Percentiles rank a stretch among this genome's conserved stretches.
Conservation (phyloP, 2,329 filamentous ascomycete species). For the Cladosporium sphaerospermum region DNA sequence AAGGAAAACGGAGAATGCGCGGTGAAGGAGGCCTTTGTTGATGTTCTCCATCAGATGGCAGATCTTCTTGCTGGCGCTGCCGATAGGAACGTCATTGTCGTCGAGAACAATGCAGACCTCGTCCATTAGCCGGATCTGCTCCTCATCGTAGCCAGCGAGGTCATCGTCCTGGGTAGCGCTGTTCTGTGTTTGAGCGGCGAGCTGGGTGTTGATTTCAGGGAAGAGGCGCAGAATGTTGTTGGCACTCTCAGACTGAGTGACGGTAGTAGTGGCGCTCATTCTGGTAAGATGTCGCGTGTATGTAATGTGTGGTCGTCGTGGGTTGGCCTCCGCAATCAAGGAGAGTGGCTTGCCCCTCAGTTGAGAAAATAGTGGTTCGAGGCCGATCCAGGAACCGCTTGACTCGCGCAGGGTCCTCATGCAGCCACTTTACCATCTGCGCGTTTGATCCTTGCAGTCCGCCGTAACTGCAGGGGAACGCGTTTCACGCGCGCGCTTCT, state of each 20-base stretch:
- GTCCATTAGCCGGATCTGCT: constrained; percentile 97
- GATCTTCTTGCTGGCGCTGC: constrained; percentile 94
- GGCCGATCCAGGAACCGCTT: constrained; percentile 1
- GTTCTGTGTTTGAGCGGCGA: constrained; percentile 49
- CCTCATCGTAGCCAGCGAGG: constrained; percentile 87
- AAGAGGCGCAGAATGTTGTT: constrained; percentile 83
- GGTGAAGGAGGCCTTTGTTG: constrained; percentile 88
- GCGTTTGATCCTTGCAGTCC: not conserved
- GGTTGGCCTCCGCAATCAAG: constrained; percentile 2
- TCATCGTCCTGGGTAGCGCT: constrained; percentile 57
- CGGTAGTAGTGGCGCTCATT: constrained; percentile 29
- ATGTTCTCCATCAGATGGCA: constrained; percentile 99
- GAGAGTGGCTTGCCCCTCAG: constrained; percentile 6
- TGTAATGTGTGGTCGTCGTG: not conserved
- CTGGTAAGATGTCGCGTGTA: not conserved
- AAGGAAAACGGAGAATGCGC: constrained; percentile 95
- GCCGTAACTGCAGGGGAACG: not conserved
- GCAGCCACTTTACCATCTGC: constrained; percentile 3
- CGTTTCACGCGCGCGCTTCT: not conserved
- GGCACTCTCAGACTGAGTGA: constrained; percentile 55
- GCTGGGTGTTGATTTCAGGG: constrained; percentile 65
- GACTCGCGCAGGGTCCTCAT: constrained; percentile 2
- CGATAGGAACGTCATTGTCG: constrained; percentile 85
- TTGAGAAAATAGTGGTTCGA: constrained; percentile 12
- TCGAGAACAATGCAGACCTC: constrained; percentile 97